Conservation (phyloP, 2,329 filamentous ascomycete genomes). For the Ascochyta lentis region DNA sequence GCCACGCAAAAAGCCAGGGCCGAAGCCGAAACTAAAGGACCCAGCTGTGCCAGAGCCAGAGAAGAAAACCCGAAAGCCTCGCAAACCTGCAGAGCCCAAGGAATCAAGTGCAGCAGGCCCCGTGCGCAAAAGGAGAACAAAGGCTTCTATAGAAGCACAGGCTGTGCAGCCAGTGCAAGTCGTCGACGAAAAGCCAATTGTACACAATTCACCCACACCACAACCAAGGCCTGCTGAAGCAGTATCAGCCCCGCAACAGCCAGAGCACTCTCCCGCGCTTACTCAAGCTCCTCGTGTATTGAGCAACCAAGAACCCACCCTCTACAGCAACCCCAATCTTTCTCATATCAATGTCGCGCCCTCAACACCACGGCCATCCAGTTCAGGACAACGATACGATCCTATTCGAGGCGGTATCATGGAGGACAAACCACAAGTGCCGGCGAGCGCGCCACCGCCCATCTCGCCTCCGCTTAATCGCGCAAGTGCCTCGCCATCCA, state of each 20-base stretch:
- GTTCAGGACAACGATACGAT: conserved; percentile 85
- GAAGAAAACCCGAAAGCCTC: conserved; percentile 54
- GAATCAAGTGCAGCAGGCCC: conserved; percentile 52
- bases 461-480: conserved; percentile 65
- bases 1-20: conserved; percentile 52
- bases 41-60: conserved; percentile 46
- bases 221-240: conserved; percentile 41
- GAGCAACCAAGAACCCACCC: conserved; percentile 49
- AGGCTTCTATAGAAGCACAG: conserved; percentile 47
- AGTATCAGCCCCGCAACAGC: conserved; percentile 24
- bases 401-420: conserved; percentile 74
- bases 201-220: conserved; percentile 34
- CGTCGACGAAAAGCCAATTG: conserved; percentile 35
- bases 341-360: conserved; percentile 54
- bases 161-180: conserved; percentile 30
- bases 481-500: conserved; percentile 89
- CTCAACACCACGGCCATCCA: conserved; percentile 60
- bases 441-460: conserved; percentile 55
- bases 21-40: conserved; percentile 51
- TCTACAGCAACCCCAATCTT: conserved; percentile 47
- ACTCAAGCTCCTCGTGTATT: conserved; percentile 40
- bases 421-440: conserved; percentile 51
- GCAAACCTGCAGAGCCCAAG: conserved; percentile 57
- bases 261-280: conserved; percentile 37
- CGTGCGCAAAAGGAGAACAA: conserved; percentile 58